Conservation (phyloP, 768 basidiomycete genomes). For the Auriscalpium microsporum region DNA sequence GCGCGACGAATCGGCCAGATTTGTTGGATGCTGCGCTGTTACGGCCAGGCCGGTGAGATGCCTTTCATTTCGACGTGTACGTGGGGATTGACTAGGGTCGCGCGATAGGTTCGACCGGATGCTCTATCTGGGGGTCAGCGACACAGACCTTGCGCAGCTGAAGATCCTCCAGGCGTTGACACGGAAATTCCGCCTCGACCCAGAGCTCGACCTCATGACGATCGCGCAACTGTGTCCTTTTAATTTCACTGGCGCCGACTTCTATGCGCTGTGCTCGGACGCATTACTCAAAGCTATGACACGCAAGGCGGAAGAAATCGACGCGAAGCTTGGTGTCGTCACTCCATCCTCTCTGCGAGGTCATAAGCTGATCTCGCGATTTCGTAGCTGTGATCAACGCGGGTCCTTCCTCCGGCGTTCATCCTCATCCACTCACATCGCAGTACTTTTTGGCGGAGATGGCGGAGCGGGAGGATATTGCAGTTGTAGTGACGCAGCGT, state of each 20-base stretch:
- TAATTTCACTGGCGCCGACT: constrained; percentile 96
- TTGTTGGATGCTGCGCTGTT: constrained; percentile 83
- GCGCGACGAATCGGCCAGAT: constrained; percentile 92
- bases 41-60: constrained; percentile 70
- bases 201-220: constrained; percentile 47
- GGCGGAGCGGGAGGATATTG: constrained; percentile 57
- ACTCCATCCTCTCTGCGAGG: neutral
- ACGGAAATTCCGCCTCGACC: constrained; percentile 79
- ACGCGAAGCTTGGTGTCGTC: constrained; percentile 55
- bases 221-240: constrained; percentile 77
- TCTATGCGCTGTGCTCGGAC: constrained; percentile 95
- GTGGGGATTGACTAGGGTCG: neutral
- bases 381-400: constrained; percentile 34
- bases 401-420: constrained; percentile 30
- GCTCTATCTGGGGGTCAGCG: constrained; percentile 91
- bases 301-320: constrained; percentile 72
- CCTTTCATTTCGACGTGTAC: neutral
- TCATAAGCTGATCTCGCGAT: neutral
- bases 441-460: constrained; percentile 89
- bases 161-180: constrained; percentile 88
- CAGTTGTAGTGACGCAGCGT: constrained; percentile 60
- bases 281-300: constrained; percentile 95
- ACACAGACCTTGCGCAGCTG: constrained; percentile 75
- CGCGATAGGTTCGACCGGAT: constrained; percentile 81
- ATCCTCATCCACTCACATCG: constrained; percentile 68